Base-by-base conservation (phyloP, 2,329 filamentous ascomycete species). In the Monosporascus sp. region DNA sequence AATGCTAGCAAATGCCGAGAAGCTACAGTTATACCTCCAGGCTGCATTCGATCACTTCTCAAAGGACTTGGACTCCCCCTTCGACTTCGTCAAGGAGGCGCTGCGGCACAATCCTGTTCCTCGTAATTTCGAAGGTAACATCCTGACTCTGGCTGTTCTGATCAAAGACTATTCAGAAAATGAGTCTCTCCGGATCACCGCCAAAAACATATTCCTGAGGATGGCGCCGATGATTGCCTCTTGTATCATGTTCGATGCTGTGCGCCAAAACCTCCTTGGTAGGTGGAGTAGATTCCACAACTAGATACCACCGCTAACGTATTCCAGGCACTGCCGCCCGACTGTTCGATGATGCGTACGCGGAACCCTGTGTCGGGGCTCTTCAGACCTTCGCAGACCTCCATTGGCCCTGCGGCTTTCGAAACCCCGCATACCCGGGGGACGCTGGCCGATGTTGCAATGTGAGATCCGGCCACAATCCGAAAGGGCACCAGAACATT, bases 21-120 rank as follows among this genome's bases (percentile, higher is more conserved):
- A 63, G 51, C 58, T 66, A 11, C 63, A 66, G 48, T 63, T 66
- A 46, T 66, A 66, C 48, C 64, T 68, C 16, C 62, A 67, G 57
- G 66, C 66, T 2, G 66, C 66, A 3, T 68, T 65, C 40, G 66
- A 68, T 24, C 66, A 69, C 50, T 69, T 69, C 53, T 62, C 66
- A 19, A 62, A 56, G 43, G 63, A 68, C 48, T 59, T 68, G 19
- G 61, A 64, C 26, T 64, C 62, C n/a, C 66, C 66, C 16, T 69
- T 69, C 20, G 66, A 69, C 50, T 69, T 69, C 46, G 64, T 69
- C 37, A 64, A 64, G 52, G 66, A 69, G 53, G 65, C 66, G 40
- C 64, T 69, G 44, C 59, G 65, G n/a, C 66, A 69, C 36, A 67
- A 61, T 36, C 66, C 66, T 2, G 56, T 59, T 2, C 66, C 66